Percentiles rank a stretch among this genome's conserved stretches.
These are phyloP conservation scores for Coelastrella sp. DNA, from an alignment of 139 green algal species.

Conservation along the genomic window DNA sequence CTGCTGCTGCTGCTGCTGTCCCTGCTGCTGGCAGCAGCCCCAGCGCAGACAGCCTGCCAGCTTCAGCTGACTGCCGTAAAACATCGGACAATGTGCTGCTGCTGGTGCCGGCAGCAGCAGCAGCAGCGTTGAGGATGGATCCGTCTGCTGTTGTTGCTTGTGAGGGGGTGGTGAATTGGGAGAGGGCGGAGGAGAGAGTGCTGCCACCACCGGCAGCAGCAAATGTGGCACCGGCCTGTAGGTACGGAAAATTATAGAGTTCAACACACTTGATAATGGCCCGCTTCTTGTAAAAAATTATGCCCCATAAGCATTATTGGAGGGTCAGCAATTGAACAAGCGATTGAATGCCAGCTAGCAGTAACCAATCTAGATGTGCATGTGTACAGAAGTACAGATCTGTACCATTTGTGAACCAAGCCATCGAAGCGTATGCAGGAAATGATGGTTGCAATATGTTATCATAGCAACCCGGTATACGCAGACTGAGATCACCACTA, in stretches of 20 bases:
- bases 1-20: neutral
- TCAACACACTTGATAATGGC: too few relatives aligned
- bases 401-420: too few relatives aligned
- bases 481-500: too few relatives aligned
- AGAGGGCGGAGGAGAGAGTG: neutral
- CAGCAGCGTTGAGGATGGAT: neutral
- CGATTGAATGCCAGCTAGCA: too few relatives aligned
- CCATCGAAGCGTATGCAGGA: too few relatives aligned
- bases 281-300: neutral
- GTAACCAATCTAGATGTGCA: too few relatives aligned
- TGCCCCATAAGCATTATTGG: neutral
- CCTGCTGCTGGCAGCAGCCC: neutral
- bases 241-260: neutral
- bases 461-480: too few relatives aligned
- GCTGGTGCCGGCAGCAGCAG: neutral
- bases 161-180: neutral
- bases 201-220: neutral
- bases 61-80: neutral
- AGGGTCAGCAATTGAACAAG: too few relatives aligned
- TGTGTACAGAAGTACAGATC: too few relatives aligned
- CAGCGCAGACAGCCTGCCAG: neutral
- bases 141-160: neutral
- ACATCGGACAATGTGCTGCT: neutral
- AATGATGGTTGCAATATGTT: too few relatives aligned
- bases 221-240: conserved; percentile 13